phyloP scores from a whole-genome alignment of 352 stramenopile genomes.

The Thalassiosira hispida region DNA sequence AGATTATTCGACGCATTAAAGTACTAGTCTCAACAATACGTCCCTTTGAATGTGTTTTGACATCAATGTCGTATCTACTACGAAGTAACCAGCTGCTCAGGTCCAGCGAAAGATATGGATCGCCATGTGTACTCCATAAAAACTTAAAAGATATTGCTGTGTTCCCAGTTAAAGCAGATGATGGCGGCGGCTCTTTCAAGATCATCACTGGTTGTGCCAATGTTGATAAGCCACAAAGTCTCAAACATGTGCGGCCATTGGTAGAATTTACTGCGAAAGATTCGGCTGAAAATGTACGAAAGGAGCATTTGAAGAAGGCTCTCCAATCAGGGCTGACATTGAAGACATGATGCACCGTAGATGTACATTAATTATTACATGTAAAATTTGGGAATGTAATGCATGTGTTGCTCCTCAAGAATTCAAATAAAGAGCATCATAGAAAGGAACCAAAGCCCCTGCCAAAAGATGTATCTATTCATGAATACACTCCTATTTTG shows the following conservation, averaged over 20 bases:
- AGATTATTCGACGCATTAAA: neutral
- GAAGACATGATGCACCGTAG: slow-evolving; percentile 8
- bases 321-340: neutral
- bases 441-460: neutral
- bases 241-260: neutral
- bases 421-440: neutral
- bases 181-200: neutral
- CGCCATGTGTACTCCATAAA: neutral
- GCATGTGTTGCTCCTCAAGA: neutral
- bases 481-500: neutral
- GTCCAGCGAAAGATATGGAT: neutral
- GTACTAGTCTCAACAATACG: slow-evolving; percentile 4
- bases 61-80: neutral
- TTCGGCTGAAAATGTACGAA: neutral
- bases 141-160: neutral
- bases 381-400: neutral
- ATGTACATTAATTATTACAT: neutral
- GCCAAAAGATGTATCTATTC: neutral
- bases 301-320: neutral
- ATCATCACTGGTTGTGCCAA: neutral
- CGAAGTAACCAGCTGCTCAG: neutral
- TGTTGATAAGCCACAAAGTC: slow-evolving; percentile 18
- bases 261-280: slow-evolving; percentile 14
- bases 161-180: neutral
- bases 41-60: neutral